Evolutionary conservation across 176 grass and related monocot genomes (phyloP), one percentile per base, ranked within the genome.

Genomic region (maize (Zea mays)): DNA sequence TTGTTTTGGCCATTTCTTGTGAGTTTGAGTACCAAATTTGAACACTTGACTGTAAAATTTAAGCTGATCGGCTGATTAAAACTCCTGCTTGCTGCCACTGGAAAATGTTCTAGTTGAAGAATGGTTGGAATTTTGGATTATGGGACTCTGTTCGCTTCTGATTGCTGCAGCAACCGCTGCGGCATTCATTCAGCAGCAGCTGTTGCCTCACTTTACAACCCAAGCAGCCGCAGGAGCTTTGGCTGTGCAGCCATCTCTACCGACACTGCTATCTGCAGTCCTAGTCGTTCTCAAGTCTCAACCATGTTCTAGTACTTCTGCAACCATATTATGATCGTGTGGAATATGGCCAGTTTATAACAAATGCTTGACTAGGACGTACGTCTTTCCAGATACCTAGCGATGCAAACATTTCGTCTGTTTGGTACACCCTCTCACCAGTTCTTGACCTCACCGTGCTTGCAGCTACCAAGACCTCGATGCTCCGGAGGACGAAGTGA

Each of bases 401-500:
- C n/a, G 4, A 72, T 59, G 4, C 7, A 59, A 60, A 72, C 65
- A 50, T 1, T 39, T 50, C 34, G 2, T 49, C n/a, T 39, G 39
- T 51, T 33, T 14, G 55, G 11, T 16, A 75, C 65, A 36, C 12
- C 11, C 17, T 11, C 39, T 75, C 17, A 77, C 37, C 2, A 46
- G 33, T 63, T 46, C 39, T 41, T 67, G 4, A 38, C 34, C 57
- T 50, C 36, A 47, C 67, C 21, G 12, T 46, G 34, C 19, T 67
- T 67, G 42, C 87, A 89, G 87, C 78, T 89, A 89, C 63, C 87
- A 89, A 81, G 87, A 89, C 46, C 87, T 89, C 2, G 87, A 89
- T 67, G 87, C 96, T 67, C 92, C 96, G 19, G 96, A 95, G 80
- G 96, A 99, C 62, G 96, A 99, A 93, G 96, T 99, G 20, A 96